Percentiles rank a stretch among this genome's conserved stretches.
Evolutionary conservation across 768 basidiomycete genomes (phyloP).

Genomic region (Filobasidium wieringae): DNA sequence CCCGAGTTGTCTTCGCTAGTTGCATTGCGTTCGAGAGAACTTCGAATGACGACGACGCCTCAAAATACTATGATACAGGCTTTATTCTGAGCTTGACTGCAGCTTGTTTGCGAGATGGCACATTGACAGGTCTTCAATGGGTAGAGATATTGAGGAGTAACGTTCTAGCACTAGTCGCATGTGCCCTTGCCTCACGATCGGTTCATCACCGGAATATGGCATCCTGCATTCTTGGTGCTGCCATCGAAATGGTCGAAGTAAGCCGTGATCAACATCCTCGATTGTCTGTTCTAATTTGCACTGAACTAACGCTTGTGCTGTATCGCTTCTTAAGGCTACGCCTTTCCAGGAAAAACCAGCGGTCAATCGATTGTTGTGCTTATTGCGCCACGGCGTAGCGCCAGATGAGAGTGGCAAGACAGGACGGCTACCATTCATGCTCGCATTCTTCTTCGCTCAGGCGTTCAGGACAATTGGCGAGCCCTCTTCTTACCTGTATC

Average conservation of each 20-base stretch:
- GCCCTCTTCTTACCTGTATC: constrained; percentile 79
- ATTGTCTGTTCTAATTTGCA: neutral
- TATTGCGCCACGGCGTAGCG: constrained; percentile 51
- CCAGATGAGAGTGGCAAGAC: constrained; percentile 38
- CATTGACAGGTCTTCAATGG: constrained; percentile 57
- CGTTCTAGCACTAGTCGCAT: constrained; percentile 58
- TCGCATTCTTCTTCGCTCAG: constrained; percentile 70
- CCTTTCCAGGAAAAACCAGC: constrained; percentile 70
- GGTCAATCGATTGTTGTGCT: constrained; percentile 56
- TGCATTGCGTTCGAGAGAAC: constrained; percentile 65
- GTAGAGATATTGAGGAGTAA: constrained; percentile 76
- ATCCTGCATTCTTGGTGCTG: constrained; percentile 49
- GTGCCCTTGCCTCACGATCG: constrained; percentile 59
- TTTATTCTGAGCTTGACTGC: constrained; percentile 60
- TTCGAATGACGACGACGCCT: constrained; percentile 33
- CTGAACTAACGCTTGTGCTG: constrained; percentile 15
- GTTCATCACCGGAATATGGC: constrained; percentile 51
- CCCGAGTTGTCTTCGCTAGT: constrained; percentile 55
- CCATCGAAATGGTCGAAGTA: constrained; percentile 58
- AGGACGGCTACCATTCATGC: constrained; percentile 59
- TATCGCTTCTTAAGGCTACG: constrained; percentile 39
- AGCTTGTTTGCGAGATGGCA: constrained; percentile 51
- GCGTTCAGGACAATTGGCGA: constrained; percentile 70
- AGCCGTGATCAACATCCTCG: constrained; percentile 32
- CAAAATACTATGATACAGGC: constrained; percentile 62